Percentiles rank a stretch among this genome's conserved stretches.
Evolutionary conservation across 2,329 filamentous ascomycete species (phyloP).

Genomic region (Nemania sp.): DNA sequence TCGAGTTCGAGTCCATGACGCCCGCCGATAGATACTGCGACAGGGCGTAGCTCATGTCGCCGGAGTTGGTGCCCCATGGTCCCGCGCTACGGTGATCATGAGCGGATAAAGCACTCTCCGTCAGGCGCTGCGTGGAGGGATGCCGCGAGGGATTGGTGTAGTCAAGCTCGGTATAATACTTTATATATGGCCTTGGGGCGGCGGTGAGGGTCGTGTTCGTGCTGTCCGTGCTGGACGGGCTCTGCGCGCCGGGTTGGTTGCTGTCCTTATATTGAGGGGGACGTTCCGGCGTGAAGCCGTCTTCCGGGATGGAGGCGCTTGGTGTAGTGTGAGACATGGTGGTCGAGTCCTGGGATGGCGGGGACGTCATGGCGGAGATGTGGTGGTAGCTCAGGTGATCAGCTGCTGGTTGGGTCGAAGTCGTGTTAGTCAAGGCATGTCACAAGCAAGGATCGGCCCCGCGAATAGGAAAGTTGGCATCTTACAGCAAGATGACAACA

Average conservation of each 20-base stretch:
- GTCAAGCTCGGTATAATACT: conserved; percentile 18
- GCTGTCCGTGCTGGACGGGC: conserved; percentile 15
- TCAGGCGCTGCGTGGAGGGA: conserved; percentile 22
- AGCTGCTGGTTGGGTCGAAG: not conserved
- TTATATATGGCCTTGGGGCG: not conserved
- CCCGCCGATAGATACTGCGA: conserved; percentile 4
- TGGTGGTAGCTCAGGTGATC: not conserved
- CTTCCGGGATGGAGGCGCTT: not conserved
- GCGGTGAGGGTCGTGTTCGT: not conserved
- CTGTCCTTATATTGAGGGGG: conserved; percentile 10
- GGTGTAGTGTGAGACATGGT: not conserved
- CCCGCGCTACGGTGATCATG: conserved; percentile 19
- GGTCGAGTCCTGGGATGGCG: too few species aligned
- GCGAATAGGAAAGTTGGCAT: not conserved
- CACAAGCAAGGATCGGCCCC: not conserved
- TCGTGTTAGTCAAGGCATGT: not conserved
- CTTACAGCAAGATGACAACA: not conserved
- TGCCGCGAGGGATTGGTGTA: conserved; percentile 9
- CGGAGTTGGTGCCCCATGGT: too few species aligned
- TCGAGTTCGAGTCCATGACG: conserved; percentile 14
- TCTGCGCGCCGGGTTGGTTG: not conserved
- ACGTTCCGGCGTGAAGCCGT: conserved; percentile 2
- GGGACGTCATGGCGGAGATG: too few species aligned
- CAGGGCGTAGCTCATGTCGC: conserved; percentile 15
- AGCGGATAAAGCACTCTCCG: conserved; percentile 28